phyloP scores from a whole-genome alignment of 2,329 filamentous ascomycete genomes.

The Geoglossum cookeanum region DNA sequence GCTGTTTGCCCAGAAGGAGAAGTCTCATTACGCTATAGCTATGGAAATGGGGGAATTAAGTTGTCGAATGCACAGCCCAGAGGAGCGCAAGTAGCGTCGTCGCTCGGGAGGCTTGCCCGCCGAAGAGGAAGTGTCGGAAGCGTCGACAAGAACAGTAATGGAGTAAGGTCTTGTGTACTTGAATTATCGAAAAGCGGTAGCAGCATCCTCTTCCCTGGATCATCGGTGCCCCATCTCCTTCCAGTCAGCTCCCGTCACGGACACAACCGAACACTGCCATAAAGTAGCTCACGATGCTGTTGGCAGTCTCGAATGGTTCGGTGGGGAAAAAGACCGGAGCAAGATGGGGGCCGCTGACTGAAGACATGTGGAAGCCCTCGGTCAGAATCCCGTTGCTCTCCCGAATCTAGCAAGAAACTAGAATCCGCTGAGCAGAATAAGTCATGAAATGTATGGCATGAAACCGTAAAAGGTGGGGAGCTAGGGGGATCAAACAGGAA shows the following conservation, averaged over 20 bases:
- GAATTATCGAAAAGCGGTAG: neutral
- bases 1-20: neutral
- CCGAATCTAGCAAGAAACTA: neutral
- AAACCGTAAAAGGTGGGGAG: neutral
- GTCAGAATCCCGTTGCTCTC: slow-evolving; percentile 1
- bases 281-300: neutral
- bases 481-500: slow-evolving; percentile 1
- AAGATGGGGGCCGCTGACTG: neutral
- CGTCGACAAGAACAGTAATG: neutral
- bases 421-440: neutral
- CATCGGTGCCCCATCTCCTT: neutral
- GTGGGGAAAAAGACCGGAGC: neutral
- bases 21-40: neutral
- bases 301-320: neutral
- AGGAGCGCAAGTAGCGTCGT: neutral
- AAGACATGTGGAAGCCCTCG: neutral
- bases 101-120: neutral
- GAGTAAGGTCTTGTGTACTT: neutral
- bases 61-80: neutral
- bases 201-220: slow-evolving; percentile 1
- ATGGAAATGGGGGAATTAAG: neutral
- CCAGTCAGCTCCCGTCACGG: neutral
- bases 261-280: neutral
- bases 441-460: slow-evolving; percentile 1
- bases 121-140: neutral